Percentiles rank a stretch among this genome's conserved stretches.
Evolutionary conservation across 306 rosid genomes (phyloP).

Genomic region (Abrus pulchellus): DNA sequence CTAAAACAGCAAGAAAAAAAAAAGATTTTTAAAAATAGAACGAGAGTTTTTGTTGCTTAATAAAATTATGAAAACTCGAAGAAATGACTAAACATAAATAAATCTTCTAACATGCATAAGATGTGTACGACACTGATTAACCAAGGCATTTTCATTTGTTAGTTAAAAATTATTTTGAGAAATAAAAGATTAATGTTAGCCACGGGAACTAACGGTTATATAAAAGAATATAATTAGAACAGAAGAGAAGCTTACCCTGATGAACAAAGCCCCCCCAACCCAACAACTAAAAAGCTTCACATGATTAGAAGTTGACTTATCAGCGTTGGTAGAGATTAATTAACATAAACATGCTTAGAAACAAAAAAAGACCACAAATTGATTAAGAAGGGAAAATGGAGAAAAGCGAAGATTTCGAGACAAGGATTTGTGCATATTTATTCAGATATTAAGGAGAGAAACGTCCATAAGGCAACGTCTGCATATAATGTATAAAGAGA

Average conservation of each 20-base stretch:
- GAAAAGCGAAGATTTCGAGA: conserved; percentile 26
- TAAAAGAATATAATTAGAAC: conserved; percentile 5
- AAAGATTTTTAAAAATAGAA: conserved; percentile 11
- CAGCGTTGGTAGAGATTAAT: conserved; percentile 20
- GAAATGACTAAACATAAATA: neutral
- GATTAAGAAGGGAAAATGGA: conserved; percentile 15
- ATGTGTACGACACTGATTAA: neutral
- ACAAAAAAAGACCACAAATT: conserved; percentile 23
- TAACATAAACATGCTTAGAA: neutral
- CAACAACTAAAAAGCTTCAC: conserved; percentile 40
- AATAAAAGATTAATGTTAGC: conserved; percentile 4
- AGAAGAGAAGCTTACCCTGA: conserved; percentile 46
- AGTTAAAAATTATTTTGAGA: conserved; percentile 5
- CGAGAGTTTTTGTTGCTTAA: neutral
- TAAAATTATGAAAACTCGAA: neutral
- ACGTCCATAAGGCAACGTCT: conserved; percentile 20
- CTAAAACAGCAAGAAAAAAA: neutral
- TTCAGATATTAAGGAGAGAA: conserved; percentile 26
- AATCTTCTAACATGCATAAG: neutral
- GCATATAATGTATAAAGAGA: neutral
- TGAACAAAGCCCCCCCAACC: conserved; percentile 34
- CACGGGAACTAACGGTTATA: conserved; percentile 8
- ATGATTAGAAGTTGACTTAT: conserved; percentile 28
- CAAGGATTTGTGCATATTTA: conserved; percentile 31
- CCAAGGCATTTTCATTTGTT: neutral